Conservation (phyloP, 768 basidiomycete genomes). For the Rhodosporidiobolus odoratus region DNA sequence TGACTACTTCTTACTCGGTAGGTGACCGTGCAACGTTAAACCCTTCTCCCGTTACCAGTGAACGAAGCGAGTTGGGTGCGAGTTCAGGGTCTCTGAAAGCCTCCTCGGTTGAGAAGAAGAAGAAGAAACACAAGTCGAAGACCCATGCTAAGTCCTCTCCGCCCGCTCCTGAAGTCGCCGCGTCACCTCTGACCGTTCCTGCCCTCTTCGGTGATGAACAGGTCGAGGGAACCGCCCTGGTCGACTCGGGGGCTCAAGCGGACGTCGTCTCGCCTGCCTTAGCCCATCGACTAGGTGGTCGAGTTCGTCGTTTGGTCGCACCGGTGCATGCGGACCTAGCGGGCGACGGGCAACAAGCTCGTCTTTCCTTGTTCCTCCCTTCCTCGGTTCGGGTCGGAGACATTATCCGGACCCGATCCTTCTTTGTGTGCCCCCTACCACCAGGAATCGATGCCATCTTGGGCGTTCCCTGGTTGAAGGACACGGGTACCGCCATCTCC, state of each 20-base stretch:
- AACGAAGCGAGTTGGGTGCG: too few species aligned
- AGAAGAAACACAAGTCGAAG: background rate
- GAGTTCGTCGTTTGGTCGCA: background rate
- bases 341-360: background rate
- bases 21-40: too few species aligned
- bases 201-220: background rate
- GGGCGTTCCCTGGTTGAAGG: conserved; percentile 6
- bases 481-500: background rate
- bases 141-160: background rate
- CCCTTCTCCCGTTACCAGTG: too few species aligned
- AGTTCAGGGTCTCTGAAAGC: too few species aligned
- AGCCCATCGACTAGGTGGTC: background rate
- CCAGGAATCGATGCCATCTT: conserved; percentile 13
- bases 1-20: too few species aligned
- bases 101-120: too few species aligned
- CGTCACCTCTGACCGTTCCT: background rate
- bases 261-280: background rate
- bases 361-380: background rate
- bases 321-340: conserved; percentile 6
- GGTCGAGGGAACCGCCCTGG: background rate
- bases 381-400: background rate
- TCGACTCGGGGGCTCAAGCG: conserved; percentile 6
- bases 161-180: background rate
- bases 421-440: conserved; percentile 4
- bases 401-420: background rate